Evolutionary conservation across 768 basidiomycete genomes (phyloP), one percentile per base, ranked within the genome.

Genomic region (Hortiboletus flavorubellus): DNA sequence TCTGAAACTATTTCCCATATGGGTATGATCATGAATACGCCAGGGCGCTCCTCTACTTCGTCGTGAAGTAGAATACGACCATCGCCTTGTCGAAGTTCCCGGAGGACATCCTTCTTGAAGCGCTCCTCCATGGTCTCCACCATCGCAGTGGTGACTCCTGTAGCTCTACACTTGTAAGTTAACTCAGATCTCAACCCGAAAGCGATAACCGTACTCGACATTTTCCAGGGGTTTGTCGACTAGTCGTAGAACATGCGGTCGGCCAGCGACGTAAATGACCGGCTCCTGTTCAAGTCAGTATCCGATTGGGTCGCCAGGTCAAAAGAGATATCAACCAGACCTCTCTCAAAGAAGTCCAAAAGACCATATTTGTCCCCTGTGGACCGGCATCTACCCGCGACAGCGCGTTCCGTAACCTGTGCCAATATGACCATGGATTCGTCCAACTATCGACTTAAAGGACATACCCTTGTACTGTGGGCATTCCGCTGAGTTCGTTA

Each of bases 291-390:
- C 53, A 29, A 47, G 49, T 51, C 34, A 47, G 49, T 45, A 30
- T 31, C 30, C 6, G 29, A 45, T 35, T 18, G 42, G 29, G 2
- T 35, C 7, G 6, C 49, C 12, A 37, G 47, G 2, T 6, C 14
- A 16, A 56, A 56, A n/a, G 26, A 39, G 31, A 18, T n/a, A 11
- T 34, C n/a, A 30, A 48, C 58, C 73, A 53, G 48, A 88, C 91
- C 76, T 98, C 94, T 66, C 97, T 81, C 54, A 99, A 70, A 0
- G 91, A 95, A n/a, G 94, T 98, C 97, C 97, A 98, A 56, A 83
- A 86, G 14, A 94, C 87, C 59, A 70, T 80, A 54, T 91, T 88
- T 26, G 73, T 64, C 2, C 93, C 93, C n/a, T 81, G 76, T 14
- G 87, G 86, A 8, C 83, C 84, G 4, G 95, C 97, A 58, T 87